Base-by-base conservation (phyloP, 2,329 filamentous ascomycete species). In the Madurella fahalii region DNA sequence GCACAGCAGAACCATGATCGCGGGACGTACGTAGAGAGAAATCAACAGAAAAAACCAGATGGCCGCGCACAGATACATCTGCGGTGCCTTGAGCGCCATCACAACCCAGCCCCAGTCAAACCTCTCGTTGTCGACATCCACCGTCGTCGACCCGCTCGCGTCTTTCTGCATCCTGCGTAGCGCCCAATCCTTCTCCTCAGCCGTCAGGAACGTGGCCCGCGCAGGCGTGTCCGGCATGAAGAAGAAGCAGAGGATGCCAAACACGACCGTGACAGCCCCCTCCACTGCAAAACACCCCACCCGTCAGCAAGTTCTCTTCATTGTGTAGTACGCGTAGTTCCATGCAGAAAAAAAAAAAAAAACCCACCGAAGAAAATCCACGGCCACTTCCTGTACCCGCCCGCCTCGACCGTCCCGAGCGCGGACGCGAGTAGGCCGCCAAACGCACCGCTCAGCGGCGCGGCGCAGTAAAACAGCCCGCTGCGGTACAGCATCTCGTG, bases 401-500 rank as follows among this genome's bases (percentile, higher is more conserved):
- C 17, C 67, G 74, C 40, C 72, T 77, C 16, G 79, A 68, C 31
- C 75, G 79, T 54, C 74, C 70, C 81, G 52, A 85, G 82, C 0
- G 75, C 82, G 2, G 79, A 78, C 0, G 82, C 82, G 5, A 85
- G 72, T 5, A 85, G 72, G 4, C 82, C 82, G 64, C 82, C 83
- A 61, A 86, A 85, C 0, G 80, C 85, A 0, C 86, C 86, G 0
- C 84, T 83, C 0, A 89, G 71, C 0, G 86, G 84, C 0, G 85
- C 85, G 0, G 84, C 84, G 3, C 83, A 86, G 72, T 88, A 89
- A 72, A 88, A 87, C 41, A 85, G 83, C 80, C 57, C 64, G 50
- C 47, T 61, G 13, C 57, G 58, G 50, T 46, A 62, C n/a, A 60
- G 54, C 56, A 61, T 74, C 63, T 79, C 81, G 61, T 88, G 88